Conservation (phyloP, 139 green algal genomes). For the Chlorella sp. region DNA sequence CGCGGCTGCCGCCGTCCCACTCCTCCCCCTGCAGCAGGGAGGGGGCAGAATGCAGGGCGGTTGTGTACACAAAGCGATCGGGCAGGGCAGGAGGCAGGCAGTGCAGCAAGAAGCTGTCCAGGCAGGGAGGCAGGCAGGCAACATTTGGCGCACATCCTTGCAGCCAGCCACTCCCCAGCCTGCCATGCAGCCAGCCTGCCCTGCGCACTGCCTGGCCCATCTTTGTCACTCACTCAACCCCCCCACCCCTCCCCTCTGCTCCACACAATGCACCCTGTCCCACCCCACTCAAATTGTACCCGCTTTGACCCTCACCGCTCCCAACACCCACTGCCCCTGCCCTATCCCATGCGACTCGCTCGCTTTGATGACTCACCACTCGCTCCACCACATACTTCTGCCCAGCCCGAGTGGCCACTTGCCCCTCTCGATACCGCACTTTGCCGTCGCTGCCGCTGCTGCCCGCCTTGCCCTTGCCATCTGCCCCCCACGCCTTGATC, state of each 20-base stretch:
- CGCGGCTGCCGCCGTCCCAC: slow-evolving; percentile 45
- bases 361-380: neutral
- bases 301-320: neutral
- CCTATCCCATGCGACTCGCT: too few relatives aligned
- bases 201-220: neutral
- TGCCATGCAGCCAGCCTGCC: neutral
- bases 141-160: neutral
- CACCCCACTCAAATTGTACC: neutral
- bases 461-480: slow-evolving; percentile 2
- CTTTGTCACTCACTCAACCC: neutral
- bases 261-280: neutral
- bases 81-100: neutral
- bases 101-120: neutral
- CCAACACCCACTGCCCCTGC: neutral
- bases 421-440: slow-evolving; percentile 68
- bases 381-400: slow-evolving; percentile 81
- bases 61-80: neutral
- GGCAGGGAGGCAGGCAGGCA: neutral
- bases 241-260: neutral
- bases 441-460: neutral
- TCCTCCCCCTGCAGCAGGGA: slow-evolving; percentile 12
- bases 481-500: neutral
- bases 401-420: slow-evolving; percentile 60
- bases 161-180: too few relatives aligned
- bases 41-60: neutral